These are phyloP conservation scores for Cicer yamashitae DNA, from an alignment of 306 rosid species.

Conservation along the genomic window DNA sequence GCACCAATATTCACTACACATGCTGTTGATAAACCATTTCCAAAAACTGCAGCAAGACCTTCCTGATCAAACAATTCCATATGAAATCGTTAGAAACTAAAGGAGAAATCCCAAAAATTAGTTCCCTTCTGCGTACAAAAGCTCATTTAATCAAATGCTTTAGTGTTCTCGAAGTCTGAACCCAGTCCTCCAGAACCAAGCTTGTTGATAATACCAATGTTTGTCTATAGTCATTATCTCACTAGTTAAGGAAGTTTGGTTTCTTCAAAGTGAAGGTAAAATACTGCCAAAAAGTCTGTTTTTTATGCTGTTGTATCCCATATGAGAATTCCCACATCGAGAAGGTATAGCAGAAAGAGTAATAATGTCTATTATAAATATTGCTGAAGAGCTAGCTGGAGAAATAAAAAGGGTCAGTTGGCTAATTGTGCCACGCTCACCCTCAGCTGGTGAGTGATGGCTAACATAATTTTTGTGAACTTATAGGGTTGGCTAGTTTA, in stretches of 20 bases:
- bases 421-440: constrained; percentile 82
- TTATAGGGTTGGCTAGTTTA: constrained; percentile 58
- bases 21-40: constrained; percentile 94
- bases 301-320: too few species aligned
- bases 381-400: accelerated
- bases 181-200: too few species aligned
- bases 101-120: constrained; percentile 34
- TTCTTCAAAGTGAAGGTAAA: background rate
- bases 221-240: constrained; percentile 9
- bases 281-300: background rate
- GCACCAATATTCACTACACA: constrained; percentile 94
- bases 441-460: constrained; percentile 44
- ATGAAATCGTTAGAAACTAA: constrained; percentile 41
- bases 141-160: constrained; percentile 2
- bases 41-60: constrained; percentile 95
- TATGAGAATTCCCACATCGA: constrained; percentile 49
- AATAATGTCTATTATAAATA: background rate
- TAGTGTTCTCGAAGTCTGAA: background rate
- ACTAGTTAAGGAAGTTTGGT: constrained; percentile 17
- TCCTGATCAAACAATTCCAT: constrained; percentile 68
- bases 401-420: constrained; percentile 72
- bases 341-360: accelerated
- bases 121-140: constrained; percentile 25
- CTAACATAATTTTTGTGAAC: constrained; percentile 70
- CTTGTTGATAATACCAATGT: background rate